Percentiles rank a stretch among this genome's conserved stretches.
phyloP scores from a whole-genome alignment of 169 alveolate genomes.

The Hepatocystis sp. region DNA sequence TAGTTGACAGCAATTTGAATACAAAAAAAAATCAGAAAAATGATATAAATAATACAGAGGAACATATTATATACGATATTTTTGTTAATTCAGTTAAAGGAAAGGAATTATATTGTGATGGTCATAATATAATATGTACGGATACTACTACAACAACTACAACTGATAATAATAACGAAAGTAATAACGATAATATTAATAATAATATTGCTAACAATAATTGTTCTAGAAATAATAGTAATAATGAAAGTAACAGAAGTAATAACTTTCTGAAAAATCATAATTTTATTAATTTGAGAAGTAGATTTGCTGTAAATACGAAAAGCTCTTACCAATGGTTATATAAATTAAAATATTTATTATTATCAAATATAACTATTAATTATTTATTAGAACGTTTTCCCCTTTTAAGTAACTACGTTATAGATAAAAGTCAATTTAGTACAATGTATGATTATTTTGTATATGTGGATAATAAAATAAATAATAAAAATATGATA shows the following conservation, averaged over 20 bases:
- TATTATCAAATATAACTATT: slow-evolving; percentile 34
- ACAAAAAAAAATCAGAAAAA: no score
- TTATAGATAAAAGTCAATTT: slow-evolving; percentile 25
- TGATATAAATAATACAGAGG: no score
- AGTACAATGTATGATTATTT: slow-evolving; percentile 24
- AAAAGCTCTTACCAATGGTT: slow-evolving; percentile 45
- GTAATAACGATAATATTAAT: no score
- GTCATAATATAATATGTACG: no score
- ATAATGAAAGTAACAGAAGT: not conserved
- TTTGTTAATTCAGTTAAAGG: slow-evolving; percentile 43
- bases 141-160: no score
- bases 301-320: slow-evolving; percentile 27
- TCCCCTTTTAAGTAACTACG: slow-evolving; percentile 28
- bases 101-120: no score
- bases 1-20: no score
- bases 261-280: slow-evolving; percentile 28
- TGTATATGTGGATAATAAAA: slow-evolving; percentile 17
- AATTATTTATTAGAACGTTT: slow-evolving; percentile 26
- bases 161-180: no score
- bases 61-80: slow-evolving; percentile 6
- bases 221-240: no score
- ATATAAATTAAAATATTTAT: slow-evolving; percentile 44
- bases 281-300: slow-evolving; percentile 51
- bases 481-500: not conserved
- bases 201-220: no score